Base-by-base conservation (phyloP, 1,284 basidiomycete species). In the Abortiporus biennis region DNA sequence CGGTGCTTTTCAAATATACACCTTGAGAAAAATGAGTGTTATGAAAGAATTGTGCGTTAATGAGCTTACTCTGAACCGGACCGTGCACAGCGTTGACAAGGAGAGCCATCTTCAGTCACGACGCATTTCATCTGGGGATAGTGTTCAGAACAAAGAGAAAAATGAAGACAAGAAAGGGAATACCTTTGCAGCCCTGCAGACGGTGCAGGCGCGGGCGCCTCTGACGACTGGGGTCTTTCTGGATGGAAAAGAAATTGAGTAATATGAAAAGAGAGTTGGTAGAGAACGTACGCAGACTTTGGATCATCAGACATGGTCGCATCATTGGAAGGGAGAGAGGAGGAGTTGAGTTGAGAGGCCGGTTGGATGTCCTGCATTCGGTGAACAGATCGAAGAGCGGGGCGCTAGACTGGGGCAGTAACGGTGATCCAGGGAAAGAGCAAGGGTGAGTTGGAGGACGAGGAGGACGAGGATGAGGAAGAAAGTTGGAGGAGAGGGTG, bases 1-100 rank as follows among this genome's bases (percentile, higher is more conserved):
- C 86, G 76, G 61, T 90, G 87, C 60, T 90, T 90, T 66, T 90
- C 86, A 53, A 90, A 90, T 29, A 88, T 51, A 54, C 85, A 89
- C 47, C 85, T 87, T 52, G 40, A 46, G 40, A 52, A 47, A 40
- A 33, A 43, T 42, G 33, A 47, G 43, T 16, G 34, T 46, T 37
- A 36, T 25, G 23, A 6, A 36, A 38, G 37, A 41, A 29, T 12
- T n/a, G 30, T 16, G 16, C 37, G 40, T 45, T 17, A 24, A 36
- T 36, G 40, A 51, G 52, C 62, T 48, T 58, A 87, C 85, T 87
- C 79, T 44, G 78, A 74, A 48, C 80, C 81, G 31, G 83, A 76
- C 43, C 87, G 81, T 59, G 76, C 82, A 65, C 86, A 90, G 40
- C 85, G 79, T 57, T 88, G 82, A 54, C 85, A 89, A 22, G 75